phyloP scores from a whole-genome alignment of 176 grass and related monocot genomes.

The Aegilops speltoides region DNA sequence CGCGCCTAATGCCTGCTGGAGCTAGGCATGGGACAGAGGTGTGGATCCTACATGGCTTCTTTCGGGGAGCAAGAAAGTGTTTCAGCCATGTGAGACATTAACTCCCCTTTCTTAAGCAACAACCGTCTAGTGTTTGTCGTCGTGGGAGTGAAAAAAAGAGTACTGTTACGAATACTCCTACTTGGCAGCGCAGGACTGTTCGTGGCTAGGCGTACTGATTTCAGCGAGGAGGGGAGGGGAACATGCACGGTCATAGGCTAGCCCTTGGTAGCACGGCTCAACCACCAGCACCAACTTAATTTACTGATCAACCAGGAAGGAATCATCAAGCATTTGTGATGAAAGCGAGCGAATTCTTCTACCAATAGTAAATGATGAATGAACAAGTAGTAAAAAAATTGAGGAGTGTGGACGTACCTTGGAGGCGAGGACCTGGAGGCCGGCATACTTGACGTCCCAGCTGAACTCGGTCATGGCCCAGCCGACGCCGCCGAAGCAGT shows the following conservation, averaged over 20 bases:
- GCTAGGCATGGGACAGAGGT: background rate
- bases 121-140: background rate
- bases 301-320: background rate
- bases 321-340: background rate
- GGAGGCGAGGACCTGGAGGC: constrained; percentile 72
- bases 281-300: constrained; percentile 22
- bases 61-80: constrained; percentile 36
- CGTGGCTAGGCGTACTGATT: background rate
- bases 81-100: constrained; percentile 40
- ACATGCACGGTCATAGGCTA: background rate
- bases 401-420: constrained; percentile 28
- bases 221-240: background rate
- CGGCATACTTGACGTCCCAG: constrained; percentile 97
- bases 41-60: constrained; percentile 33
- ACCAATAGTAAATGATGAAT: background rate
- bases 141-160: background rate
- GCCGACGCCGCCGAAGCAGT: constrained; percentile 52
- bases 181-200: background rate
- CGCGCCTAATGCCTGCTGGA: background rate
- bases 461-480: constrained; percentile 97
- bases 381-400: background rate
- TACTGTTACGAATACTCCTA: background rate
- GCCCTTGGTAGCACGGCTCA: constrained; percentile 22
- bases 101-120: constrained; percentile 22
- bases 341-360: background rate